Evolutionary conservation across 352 stramenopile genomes (phyloP), one percentile per base, ranked within the genome.

Genomic region (Phytopythium delawarense): DNA sequence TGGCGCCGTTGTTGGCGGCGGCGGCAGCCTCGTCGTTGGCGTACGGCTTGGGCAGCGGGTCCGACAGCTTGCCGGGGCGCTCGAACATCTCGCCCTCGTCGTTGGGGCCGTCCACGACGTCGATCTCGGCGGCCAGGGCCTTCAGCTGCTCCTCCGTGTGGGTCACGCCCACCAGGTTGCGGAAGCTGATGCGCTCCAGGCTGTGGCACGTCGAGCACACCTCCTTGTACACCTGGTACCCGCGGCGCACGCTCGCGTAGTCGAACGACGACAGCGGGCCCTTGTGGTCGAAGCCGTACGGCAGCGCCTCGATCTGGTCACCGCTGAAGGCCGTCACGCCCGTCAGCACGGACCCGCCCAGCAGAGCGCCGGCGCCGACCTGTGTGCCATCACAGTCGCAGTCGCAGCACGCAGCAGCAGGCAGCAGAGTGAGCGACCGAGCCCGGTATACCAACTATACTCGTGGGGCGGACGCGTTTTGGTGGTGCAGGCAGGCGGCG

Each of bases 61-160:
- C 96, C 58, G 91, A 97, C 21, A 98, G 88, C 76, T 99, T 99
- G 60, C 96, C 97, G 3, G 97, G 97, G 37, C 97, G 92, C 67
- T 99, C 97, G 65, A 99, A 99, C 97, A 99, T 99, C 79, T 99
- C 97, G 46, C 97, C 97, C 71, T 98, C 85, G 57, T 98, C 96
- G 71, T 99, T 98, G 32, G 97, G 97, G 50, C 96, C 97, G 68
- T 99, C 97, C 12, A 94, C 76, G 42, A 99, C 90, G 52, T 99
- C 97, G 48, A 98, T 96, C 62, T 99, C 96, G 15, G 86, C 86
- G 4, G 95, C 94, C 58, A 98, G 80, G 0, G 71, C 76, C 71
- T 98, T 97, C 16, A 98, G 76, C 75, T 98, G 78, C 20, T 78
- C 82, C 72, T 98, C 93, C 21, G 86, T 95, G 78, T 99, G 97